Percentiles rank a stretch among this genome's conserved stretches.
Conservation (phyloP, 1,284 basidiomycete genomes). For the Meira nashicola region DNA sequence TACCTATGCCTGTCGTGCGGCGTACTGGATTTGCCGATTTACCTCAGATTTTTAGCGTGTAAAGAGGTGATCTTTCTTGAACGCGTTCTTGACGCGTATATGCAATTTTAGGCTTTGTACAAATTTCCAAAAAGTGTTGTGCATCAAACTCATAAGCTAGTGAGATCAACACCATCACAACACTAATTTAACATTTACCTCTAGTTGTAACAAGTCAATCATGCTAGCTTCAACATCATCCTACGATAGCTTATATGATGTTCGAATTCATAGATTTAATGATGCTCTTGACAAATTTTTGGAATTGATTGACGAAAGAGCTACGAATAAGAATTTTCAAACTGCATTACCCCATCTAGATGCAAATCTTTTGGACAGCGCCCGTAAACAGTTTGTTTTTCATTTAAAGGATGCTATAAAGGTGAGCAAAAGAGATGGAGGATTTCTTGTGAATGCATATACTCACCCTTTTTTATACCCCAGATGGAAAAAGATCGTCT, state of each 20-base stretch:
- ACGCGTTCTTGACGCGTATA: too few relatives aligned
- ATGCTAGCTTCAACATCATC: too few relatives aligned
- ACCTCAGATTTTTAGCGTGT: too few relatives aligned
- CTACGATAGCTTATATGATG: neutral
- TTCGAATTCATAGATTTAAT: neutral
- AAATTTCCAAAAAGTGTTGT: too few relatives aligned
- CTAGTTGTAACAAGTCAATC: too few relatives aligned
- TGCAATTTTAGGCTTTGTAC: too few relatives aligned
- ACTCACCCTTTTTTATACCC: neutral
- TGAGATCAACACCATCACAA: too few relatives aligned
- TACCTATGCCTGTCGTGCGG: too few relatives aligned
- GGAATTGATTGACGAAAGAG: neutral
- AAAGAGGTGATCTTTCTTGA: too few relatives aligned
- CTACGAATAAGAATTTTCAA: neutral
- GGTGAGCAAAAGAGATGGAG: neutral
- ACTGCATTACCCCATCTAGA: conserved; percentile 6
- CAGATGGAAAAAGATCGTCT: conserved; percentile 6
- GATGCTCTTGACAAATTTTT: neutral
- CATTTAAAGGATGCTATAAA: neutral
- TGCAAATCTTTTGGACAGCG: neutral
- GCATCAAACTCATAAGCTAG: too few relatives aligned
- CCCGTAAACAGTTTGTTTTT: neutral
- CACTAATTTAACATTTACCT: too few relatives aligned
- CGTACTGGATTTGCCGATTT: too few relatives aligned
- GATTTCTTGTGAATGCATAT: neutral